phyloP scores from a whole-genome alignment of 2,329 filamentous ascomycete genomes.

The Metarhizium rileyi region DNA sequence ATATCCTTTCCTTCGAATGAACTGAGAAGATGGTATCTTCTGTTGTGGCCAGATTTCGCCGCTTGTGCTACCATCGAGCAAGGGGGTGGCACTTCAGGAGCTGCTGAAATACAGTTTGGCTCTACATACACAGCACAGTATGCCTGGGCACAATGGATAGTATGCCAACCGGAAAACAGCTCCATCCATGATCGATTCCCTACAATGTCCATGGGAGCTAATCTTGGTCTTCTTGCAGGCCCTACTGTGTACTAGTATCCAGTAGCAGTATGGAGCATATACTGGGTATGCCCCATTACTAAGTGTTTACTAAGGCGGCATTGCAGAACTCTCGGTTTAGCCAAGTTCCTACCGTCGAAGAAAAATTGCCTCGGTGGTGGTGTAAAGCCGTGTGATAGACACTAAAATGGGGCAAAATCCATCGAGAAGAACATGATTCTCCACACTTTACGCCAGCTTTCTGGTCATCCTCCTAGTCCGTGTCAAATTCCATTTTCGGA shows the following conservation, averaged over 20 bases:
- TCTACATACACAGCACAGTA: background rate
- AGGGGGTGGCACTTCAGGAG: background rate
- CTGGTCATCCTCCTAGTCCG: background rate
- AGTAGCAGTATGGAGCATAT: background rate
- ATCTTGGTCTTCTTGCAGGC: background rate
- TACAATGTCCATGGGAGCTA: background rate
- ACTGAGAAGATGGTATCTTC: slow-evolving; percentile 2
- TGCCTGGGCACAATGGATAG: background rate
- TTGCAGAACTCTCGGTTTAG: background rate
- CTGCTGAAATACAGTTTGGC: background rate
- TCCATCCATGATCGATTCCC: background rate
- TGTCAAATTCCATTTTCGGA: slow-evolving; percentile 12
- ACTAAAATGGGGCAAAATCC: background rate
- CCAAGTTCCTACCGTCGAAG: background rate
- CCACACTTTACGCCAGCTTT: background rate
- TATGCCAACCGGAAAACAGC: background rate
- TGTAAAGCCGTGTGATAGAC: background rate
- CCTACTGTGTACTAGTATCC: background rate
- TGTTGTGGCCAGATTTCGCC: slow-evolving; percentile 4
- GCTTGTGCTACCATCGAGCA: slow-evolving; percentile 4
- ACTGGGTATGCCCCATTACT: background rate
- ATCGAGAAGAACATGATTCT: background rate
- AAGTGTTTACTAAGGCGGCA: background rate
- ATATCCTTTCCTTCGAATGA: slow-evolving; percentile 1
- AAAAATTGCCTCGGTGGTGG: background rate